phyloP scores from a whole-genome alignment of 1,284 basidiomycete genomes.

The Pseudozyma sp. region DNA sequence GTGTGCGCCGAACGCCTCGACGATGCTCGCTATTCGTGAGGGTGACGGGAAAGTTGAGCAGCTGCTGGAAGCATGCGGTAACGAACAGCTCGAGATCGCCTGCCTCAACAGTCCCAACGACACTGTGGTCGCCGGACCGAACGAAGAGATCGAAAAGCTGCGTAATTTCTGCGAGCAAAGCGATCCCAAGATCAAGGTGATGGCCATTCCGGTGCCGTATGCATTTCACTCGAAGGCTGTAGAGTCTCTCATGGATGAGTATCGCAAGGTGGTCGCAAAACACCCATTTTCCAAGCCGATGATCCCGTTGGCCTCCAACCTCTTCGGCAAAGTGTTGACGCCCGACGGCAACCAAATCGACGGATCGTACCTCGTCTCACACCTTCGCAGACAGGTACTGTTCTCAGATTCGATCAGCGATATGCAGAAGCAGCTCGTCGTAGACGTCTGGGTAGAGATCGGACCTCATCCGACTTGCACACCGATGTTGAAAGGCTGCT shows the following conservation, averaged over 20 bases:
- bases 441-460: constrained; percentile 41
- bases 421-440: constrained; percentile 12
- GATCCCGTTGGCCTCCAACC: constrained; percentile 37
- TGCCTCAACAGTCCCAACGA: constrained; percentile 51
- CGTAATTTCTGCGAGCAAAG: constrained; percentile 21
- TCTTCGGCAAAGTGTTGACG: constrained; percentile 20
- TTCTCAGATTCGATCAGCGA: constrained; percentile 38
- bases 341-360: constrained; percentile 7
- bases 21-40: constrained; percentile 48
- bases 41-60: constrained; percentile 13
- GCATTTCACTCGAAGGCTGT: constrained; percentile 49
- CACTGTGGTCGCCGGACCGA: constrained; percentile 43
- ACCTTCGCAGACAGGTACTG: constrained; percentile 36
- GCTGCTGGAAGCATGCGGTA: constrained; percentile 18
- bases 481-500: constrained; percentile 49
- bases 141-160: constrained; percentile 27
- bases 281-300: constrained; percentile 22
- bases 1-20: constrained; percentile 39
- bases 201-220: constrained; percentile 49
- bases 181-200: constrained; percentile 42
- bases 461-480: constrained; percentile 50
- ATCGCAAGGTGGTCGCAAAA: not conserved
- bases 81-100: constrained; percentile 37
- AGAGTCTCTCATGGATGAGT: constrained; percentile 29
- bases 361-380: constrained; percentile 26